Evolutionary conservation across 371 early-diverging fungal genomes (phyloP).

Genomic region (Actinomucor elegans): DNA sequence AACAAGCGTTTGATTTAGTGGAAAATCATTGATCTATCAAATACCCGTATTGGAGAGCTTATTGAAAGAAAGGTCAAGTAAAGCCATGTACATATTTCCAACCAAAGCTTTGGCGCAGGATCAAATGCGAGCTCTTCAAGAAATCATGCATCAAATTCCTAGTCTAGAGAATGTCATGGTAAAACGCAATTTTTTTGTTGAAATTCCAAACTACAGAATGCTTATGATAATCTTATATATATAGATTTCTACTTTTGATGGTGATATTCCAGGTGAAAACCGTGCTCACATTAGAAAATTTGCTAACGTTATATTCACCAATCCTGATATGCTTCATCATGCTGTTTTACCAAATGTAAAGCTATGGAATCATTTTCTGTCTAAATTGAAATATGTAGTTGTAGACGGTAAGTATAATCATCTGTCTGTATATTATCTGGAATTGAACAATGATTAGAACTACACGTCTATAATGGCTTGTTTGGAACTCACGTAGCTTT

Average conservation of each 20-base stretch:
- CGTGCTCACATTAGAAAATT: slow-evolving; percentile 48
- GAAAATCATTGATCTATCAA: slow-evolving; percentile 81
- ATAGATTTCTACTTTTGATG: slow-evolving; percentile 43
- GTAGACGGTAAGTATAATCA: slow-evolving; percentile 69
- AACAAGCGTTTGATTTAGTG: slow-evolving; percentile 48
- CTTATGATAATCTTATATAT: slow-evolving; percentile 5
- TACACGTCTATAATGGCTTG: slow-evolving; percentile 68
- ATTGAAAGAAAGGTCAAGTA: slow-evolving; percentile 30
- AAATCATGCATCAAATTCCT: slow-evolving; percentile 32
- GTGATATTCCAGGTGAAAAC: slow-evolving; percentile 46
- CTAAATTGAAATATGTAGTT: slow-evolving; percentile 58
- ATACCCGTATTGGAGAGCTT: slow-evolving; percentile 62
- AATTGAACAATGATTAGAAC: too few species aligned
- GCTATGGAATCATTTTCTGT: slow-evolving; percentile 60
- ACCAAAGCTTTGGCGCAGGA: slow-evolving; percentile 84
- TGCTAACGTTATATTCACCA: slow-evolving; percentile 71
- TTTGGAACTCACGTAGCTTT: slow-evolving; percentile 73
- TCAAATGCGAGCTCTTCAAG: slow-evolving; percentile 57
- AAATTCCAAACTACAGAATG: slow-evolving; percentile 22
- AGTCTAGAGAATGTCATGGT: slow-evolving; percentile 18
- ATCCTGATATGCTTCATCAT: slow-evolving; percentile 82
- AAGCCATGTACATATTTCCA: slow-evolving; percentile 66
- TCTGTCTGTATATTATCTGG: too few species aligned
- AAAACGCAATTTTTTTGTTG: background rate
- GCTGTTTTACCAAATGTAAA: slow-evolving; percentile 63